Percentiles rank a stretch among this genome's conserved stretches.
phyloP scores from a whole-genome alignment of 441 rosid genomes.

The Manihot esculenta region DNA sequence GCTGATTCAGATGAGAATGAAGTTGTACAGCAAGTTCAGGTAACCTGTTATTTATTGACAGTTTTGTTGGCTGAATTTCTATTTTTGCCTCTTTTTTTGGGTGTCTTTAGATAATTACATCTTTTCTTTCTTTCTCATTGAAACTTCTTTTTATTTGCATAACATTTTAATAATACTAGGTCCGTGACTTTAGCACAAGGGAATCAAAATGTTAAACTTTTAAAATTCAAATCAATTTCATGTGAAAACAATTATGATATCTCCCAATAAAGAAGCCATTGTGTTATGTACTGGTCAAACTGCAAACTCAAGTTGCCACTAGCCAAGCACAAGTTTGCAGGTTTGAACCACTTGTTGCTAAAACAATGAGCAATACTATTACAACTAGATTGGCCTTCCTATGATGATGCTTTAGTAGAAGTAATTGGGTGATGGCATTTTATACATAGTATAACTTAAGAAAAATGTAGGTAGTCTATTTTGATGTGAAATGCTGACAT shows the following conservation, averaged over 20 bases:
- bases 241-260: conserved; percentile 5
- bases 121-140: background rate
- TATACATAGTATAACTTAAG: background rate
- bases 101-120: background rate
- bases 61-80: conserved; percentile 5
- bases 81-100: background rate
- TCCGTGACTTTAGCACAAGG: background rate
- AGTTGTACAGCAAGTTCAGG: conserved; percentile 95
- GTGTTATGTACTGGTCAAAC: conserved; percentile 2
- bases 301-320: background rate
- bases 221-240: background rate
- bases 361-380: background rate
- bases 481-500: background rate
- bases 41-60: conserved; percentile 18
- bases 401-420: background rate
- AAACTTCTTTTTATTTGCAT: background rate
- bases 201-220: background rate
- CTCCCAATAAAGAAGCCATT: background rate
- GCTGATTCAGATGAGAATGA: conserved; percentile 98
- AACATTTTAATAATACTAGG: background rate
- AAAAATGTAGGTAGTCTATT: background rate
- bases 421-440: background rate
- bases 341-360: background rate
- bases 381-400: background rate
- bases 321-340: background rate